Base-by-base conservation (phyloP, 2,329 filamentous ascomycete species). In the Cladosporium sp. region DNA sequence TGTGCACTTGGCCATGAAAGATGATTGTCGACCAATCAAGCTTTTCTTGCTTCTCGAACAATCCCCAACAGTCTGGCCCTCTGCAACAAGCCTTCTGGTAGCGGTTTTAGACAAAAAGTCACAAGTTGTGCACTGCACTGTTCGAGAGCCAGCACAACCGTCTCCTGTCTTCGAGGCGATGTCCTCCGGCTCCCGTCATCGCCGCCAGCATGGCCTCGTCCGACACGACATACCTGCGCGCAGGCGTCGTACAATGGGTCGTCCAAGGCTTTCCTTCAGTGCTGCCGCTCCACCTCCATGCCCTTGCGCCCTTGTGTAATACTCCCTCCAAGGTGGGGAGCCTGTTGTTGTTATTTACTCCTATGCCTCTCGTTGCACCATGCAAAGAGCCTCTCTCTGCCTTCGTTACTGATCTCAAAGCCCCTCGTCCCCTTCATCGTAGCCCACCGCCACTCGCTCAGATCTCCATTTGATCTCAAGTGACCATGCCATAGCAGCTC, bases 261-360 rank as follows among this genome's bases (percentile, higher is more conserved):
- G 19, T 48, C 45, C 45, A 40, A 40, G 45, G 45, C 45, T 48
- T 48, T 48, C 20, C 25, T 8, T 35, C 45, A 20, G 27, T 33
- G 36, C 36, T 39, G 25, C 45, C 27, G 36, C 36, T 40, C 43
- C 45, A 40, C 49, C 13, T 38, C 43, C 27, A 33, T 50, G 53
- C 52, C 59, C 60, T 62, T 63, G 61, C 59, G 57, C 52, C 54
- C 55, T 58, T 57, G 58, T 60, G 58, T 54, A 55, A 49, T 41
- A 36, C 18, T 49, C 32, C 20, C 40, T 38, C 39, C 40, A 32
- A 43, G 41, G 48, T 38, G 48, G 48, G 32, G 18, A 38, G 33
- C 48, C 48, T 38, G 33, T 50, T 53, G 30, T 42, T 49, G 25
- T 47, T 55, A 56, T 56, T 55, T 55, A 57, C 46, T 36, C n/a